Evolutionary conservation across 1,284 basidiomycete genomes (phyloP), one percentile per base, ranked within the genome.

Genomic region (Apiotrichum veenhuisii): DNA sequence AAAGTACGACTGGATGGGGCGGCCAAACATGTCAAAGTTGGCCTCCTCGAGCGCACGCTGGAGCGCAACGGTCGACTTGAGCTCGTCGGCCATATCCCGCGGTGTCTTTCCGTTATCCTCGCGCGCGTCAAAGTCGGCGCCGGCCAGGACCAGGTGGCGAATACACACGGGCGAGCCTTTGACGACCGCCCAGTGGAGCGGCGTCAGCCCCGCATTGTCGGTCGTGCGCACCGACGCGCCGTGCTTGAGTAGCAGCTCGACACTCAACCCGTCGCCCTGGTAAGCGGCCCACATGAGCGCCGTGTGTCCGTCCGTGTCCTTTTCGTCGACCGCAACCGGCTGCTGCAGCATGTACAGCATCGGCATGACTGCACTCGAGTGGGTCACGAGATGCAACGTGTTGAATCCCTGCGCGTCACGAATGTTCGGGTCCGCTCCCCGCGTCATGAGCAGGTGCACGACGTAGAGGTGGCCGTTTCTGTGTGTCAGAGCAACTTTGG

Each of bases 221-320:
- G 82, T 82, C 5, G 86, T 78, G 60, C 85, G 84, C 1, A 87
- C 81, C 54, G 85, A 87, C 3, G 94, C 91, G 10, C 92, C 92
- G 64, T 95, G 90, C 55, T 87, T 85, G 52, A 99, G 82, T 20
- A 99, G 78, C 34, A 98, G 78, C 62, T 97, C 91, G 2, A 98
- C 91, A 0, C 89, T 93, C 23, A 98, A 84, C 1, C 91, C 93
- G 69, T 99, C 96, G 50, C 62, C 77, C 74, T 98, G 96, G 78
- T 98, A 98, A 5, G 93, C 91, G 2, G 96, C 96, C 96, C 96
- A 98, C 91, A 98, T 97, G 52, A 99, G 82, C 0, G 91, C 83
- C 0, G 95, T 98, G 71, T 98, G 96, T 0, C 95, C 95, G 69
- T 93, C 89, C 1, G 85, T 80, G 74, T 99, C 96, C 43, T 86